Percentiles rank a stretch among this genome's conserved stretches.
Conservation (phyloP, 1,139 yeast genomes). For the Suhomyces taliae region DNA sequence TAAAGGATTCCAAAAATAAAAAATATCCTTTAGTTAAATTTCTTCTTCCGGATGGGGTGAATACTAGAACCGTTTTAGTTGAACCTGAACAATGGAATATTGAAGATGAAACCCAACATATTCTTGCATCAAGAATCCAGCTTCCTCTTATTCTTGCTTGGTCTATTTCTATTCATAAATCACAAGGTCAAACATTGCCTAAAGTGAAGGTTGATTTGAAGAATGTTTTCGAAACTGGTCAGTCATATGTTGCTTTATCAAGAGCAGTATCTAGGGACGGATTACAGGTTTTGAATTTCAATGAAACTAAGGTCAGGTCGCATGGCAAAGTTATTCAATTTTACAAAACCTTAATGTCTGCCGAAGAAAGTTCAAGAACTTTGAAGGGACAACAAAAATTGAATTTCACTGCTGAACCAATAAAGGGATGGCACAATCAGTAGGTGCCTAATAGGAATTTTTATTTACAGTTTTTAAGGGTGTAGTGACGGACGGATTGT, state of each 20-base stretch:
- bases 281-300: conserved; percentile 72
- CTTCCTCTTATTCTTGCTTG: conserved; percentile 88
- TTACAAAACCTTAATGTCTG: conserved; percentile 41
- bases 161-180: conserved; percentile 93
- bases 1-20: conserved; percentile 33
- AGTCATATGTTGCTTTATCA: conserved; percentile 57
- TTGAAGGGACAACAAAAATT: conserved; percentile 15
- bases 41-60: conserved; percentile 60
- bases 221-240: conserved; percentile 67
- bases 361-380: conserved; percentile 16
- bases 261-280: conserved; percentile 82
- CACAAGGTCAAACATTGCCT: conserved; percentile 93
- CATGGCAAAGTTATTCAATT: conserved; percentile 64
- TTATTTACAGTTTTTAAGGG: neutral
- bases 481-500: neutral
- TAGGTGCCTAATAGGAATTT: neutral
- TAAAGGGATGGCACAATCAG: neutral
- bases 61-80: conserved; percentile 61
- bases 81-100: conserved; percentile 47
- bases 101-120: conserved; percentile 37
- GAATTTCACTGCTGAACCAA: conserved; percentile 5
- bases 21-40: conserved; percentile 77
- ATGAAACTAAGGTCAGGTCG: conserved; percentile 54
- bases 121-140: conserved; percentile 45
- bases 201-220: conserved; percentile 78